Evolutionary conservation across 2,329 filamentous ascomycete genomes (phyloP), one percentile per base, ranked within the genome.

Genomic region (Aureobasidium leucospermi): DNA sequence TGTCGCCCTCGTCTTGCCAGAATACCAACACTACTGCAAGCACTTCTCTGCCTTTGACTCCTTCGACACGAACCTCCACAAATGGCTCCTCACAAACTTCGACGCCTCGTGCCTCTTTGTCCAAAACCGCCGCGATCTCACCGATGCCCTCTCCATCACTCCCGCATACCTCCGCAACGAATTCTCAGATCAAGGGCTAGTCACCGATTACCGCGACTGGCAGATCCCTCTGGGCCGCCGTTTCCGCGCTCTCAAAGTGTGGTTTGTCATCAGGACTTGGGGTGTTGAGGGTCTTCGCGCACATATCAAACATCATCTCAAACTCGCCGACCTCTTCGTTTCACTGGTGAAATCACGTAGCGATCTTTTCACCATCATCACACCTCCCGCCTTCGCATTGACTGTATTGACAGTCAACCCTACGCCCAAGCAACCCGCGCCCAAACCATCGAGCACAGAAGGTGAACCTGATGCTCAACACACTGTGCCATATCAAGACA

Each of bases 151-250:
- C 43, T 86, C 84, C 69, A 87, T 94, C 70, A 87, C 87, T 15
- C 89, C 89, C 0, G 81, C 87, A 4, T 96, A 96, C 76, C 83
- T 96, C 31, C 81, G 85, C 64, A 96, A 96, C 74, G 77, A 84
- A 4, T 90, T 86, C 75, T 89, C 87, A 3, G 90, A 94, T 66
- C 83, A 81, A 39, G 91, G 90, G 0, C 81, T 93, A 1, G 93
- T 96, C 1, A 96, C 90, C 28, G 93, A 97, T 74, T 96, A 96
- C 77, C 85, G 93, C 48, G 92, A 97, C 78, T 97, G 93, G 93
- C 91, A 96, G 75, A 95, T 97, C 67, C 91, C 93, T 0, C 85
- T 97, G 0, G 93, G 93, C 8, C 81, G 93, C 2, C 81, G 93
- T 15, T 97, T 97, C 81, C 83, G 93, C 62, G 85, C 87, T 2